These are phyloP conservation scores for Sporothrix globosa DNA, from an alignment of 2,329 filamentous ascomycete genomes.

Conservation along the genomic window DNA sequence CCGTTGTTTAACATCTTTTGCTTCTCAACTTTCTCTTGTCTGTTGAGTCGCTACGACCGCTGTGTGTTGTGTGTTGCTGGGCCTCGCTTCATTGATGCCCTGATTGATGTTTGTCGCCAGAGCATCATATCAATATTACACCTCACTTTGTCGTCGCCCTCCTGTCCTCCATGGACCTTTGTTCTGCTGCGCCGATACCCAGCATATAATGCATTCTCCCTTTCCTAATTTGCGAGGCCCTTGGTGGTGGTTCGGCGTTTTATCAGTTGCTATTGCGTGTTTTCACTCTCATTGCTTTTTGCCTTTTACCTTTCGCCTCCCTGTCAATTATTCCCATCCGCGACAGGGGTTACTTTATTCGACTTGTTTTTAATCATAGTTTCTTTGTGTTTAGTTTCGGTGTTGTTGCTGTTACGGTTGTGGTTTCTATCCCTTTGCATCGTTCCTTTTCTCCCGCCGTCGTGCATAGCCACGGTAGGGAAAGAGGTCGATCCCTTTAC, in stretches of 20 bases:
- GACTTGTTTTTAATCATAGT: neutral
- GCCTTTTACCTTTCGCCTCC: neutral
- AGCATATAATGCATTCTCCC: constrained; percentile 57
- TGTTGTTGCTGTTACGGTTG: neutral
- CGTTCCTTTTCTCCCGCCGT: neutral
- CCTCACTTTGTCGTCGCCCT: constrained; percentile 19
- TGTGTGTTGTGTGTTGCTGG: neutral
- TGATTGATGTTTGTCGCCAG: neutral
- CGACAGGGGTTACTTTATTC: neutral
- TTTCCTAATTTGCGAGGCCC: constrained; percentile 33
- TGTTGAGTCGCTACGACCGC: neutral
- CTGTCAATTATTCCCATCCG: constrained; percentile 3
- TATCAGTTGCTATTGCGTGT: constrained; percentile 3
- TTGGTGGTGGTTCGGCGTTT: constrained; percentile 34
- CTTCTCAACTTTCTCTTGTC: neutral
- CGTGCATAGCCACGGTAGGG: neutral
- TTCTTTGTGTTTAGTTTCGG: neutral
- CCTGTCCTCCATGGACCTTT: constrained; percentile 37
- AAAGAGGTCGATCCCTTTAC: neutral
- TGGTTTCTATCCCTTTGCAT: neutral
- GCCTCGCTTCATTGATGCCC: neutral
- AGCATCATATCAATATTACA: neutral
- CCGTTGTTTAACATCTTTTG: neutral
- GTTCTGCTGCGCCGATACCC: constrained; percentile 57
- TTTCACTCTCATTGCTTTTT: neutral